A percentile compares a stretch with the other conserved stretches of the same genome.
Evolutionary conservation across 768 basidiomycete genomes (phyloP).

Genomic region (Rhodosporidiobolus sp.): DNA sequence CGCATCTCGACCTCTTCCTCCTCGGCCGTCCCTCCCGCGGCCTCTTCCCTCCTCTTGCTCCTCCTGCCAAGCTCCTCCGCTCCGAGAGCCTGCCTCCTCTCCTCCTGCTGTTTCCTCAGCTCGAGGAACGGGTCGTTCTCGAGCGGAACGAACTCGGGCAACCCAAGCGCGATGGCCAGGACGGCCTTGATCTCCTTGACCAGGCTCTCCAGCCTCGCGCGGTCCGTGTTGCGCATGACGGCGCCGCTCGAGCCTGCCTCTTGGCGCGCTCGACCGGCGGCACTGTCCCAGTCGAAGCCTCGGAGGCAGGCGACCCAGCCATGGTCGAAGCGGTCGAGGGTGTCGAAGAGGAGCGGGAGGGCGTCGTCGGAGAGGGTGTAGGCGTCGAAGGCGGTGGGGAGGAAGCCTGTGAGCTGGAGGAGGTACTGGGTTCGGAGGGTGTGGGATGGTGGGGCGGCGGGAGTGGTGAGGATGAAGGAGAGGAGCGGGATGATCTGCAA

Average conservation of each 20-base stretch:
- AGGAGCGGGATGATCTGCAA: slow-evolving; percentile 14
- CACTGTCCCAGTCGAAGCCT: slow-evolving; percentile 23
- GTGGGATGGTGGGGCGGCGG: slow-evolving; percentile 24
- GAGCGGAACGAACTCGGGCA: slow-evolving; percentile 23
- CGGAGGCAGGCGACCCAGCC: slow-evolving; percentile 20
- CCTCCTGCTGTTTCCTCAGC: not conserved
- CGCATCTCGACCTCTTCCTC: slow-evolving; percentile 2
- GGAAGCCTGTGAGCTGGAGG: slow-evolving; percentile 23
- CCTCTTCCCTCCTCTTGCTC: not conserved
- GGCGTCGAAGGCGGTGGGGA: slow-evolving; percentile 23
- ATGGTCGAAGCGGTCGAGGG: slow-evolving; percentile 18
- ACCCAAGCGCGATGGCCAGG: slow-evolving; percentile 12
- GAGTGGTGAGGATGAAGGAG: slow-evolving; percentile 31
- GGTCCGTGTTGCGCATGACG: slow-evolving; percentile 21
- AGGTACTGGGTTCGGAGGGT: slow-evolving; percentile 19
- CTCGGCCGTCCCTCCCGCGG: not conserved
- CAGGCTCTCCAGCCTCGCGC: slow-evolving; percentile 22
- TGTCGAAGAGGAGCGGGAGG: not conserved
- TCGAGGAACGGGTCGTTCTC: slow-evolving; percentile 24
- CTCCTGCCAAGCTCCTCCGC: not conserved
- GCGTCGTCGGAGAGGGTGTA: slow-evolving; percentile 12
- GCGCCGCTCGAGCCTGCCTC: not conserved
- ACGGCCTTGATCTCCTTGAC: slow-evolving; percentile 6
- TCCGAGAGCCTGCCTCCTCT: not conserved
- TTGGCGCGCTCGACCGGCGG: not conserved